Evolutionary conservation across 1,284 basidiomycete genomes (phyloP).

Genomic region (Mycosarcoma maydis): DNA sequence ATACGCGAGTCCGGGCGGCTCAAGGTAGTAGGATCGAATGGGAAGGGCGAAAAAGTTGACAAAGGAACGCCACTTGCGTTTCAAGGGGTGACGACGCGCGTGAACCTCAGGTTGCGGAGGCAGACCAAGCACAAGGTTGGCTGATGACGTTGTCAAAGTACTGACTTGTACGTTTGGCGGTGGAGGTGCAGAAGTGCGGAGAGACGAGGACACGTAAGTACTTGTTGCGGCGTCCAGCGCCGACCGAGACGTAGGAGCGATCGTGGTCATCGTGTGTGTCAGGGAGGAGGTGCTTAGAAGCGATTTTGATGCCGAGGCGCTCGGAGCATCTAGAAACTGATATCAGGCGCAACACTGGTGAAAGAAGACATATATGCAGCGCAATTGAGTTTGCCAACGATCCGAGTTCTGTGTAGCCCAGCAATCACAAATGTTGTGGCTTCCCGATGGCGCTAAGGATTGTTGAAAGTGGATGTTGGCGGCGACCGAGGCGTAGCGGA

Average conservation of each 20-base stretch:
- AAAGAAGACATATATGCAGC: too few species aligned
- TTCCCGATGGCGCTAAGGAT: too few species aligned
- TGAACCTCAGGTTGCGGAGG: background rate
- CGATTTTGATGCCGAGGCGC: background rate
- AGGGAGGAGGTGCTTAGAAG: background rate
- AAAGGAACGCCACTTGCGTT: slow-evolving; percentile 39
- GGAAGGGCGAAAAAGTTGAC: slow-evolving; percentile 51
- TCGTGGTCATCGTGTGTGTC: slow-evolving; percentile 10
- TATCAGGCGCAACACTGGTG: too few species aligned
- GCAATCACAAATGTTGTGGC: too few species aligned
- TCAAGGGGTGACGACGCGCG: slow-evolving; percentile 24
- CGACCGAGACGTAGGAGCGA: slow-evolving; percentile 9
- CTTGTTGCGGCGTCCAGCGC: slow-evolving; percentile 3
- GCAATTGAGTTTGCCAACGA: too few species aligned
- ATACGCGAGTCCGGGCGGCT: slow-evolving; percentile 26
- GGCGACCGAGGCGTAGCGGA: too few species aligned
- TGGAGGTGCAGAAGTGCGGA: background rate
- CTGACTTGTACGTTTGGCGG: background rate
- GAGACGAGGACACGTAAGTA: background rate
- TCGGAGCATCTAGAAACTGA: too few species aligned
- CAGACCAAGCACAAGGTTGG: slow-evolving; percentile 13
- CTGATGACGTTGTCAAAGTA: background rate
- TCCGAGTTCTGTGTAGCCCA: too few species aligned
- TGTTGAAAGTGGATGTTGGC: too few species aligned
- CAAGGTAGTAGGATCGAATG: slow-evolving; percentile 46